Evolutionary conservation across 2,329 filamentous ascomycete species (phyloP), one percentile per base, ranked within the genome.

Genomic region (Westerdykella sp.): DNA sequence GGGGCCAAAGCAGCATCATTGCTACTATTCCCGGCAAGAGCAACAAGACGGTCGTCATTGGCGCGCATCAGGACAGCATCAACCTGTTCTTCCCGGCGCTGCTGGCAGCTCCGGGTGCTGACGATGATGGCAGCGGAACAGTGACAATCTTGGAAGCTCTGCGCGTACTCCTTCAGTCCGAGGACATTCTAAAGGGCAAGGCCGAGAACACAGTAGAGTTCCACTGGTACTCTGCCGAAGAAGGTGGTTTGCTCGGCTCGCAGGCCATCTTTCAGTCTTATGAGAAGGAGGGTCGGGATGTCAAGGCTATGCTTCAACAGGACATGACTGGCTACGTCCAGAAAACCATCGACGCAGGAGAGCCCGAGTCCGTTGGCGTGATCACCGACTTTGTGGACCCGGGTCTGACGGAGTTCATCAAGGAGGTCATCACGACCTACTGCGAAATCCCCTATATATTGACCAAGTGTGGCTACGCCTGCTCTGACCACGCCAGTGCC

Each of bases 241-340:
- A 95, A 67, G 87, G 82, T 41, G 89, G 89, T 23, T 74, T 95
- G 37, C 77, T 94, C 4, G 89, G 89, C 41, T 89, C 84, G 59
- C 87, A 95, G 66, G 90, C 85, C 44, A 84, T 97, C 64, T 96
- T 95, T 73, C 75, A 78, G 32, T 69, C 78, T 10, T 96, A 96
- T 61, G 82, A 85, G 67, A 79, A 81, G 60, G 67, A 77, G n/a
- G 76, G 78, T 11, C 78, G 83, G 25, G 81, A 89, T 50, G 77
- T 96, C 65, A 93, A 90, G 72, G 90, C 90, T 18, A 96, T 97
- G 90, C 77, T 97, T 43, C 90, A 96, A 72, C 91, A 97, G 69
- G 91, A 97, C 68, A 96, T 96, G 91, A 59, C 58, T 1, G 91
- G 91, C 6, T 96, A 84, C 62, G 78, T 87, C 2, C 80, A 89